phyloP scores from a whole-genome alignment of 306 rosid genomes.

The Castanea crenata region DNA sequence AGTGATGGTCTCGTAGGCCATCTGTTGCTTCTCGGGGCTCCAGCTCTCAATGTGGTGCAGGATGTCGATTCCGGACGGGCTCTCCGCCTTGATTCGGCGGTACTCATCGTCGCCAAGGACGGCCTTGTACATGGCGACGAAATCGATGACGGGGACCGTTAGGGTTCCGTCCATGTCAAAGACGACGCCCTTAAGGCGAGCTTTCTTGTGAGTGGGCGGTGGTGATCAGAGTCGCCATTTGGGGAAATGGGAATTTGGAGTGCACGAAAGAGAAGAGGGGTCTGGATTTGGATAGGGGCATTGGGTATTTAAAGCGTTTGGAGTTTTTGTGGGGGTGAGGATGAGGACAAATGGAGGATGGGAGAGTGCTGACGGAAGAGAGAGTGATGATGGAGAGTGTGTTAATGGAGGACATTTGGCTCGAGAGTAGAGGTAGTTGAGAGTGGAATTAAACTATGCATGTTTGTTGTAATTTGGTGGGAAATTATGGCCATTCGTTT shows the following conservation, averaged over 20 bases:
- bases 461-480: background rate
- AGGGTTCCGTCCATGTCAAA: slow-evolving; percentile 99
- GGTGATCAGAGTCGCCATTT: slow-evolving; percentile 39
- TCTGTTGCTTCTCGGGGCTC: slow-evolving; percentile 52
- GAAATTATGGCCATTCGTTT: too few species aligned
- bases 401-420: background rate
- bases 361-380: background rate
- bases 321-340: background rate
- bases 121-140: slow-evolving; percentile 72
- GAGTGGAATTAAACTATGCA: background rate
- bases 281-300: slow-evolving; percentile 6
- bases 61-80: slow-evolving; percentile 79
- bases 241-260: slow-evolving; percentile 17
- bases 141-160: slow-evolving; percentile 86
- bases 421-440: background rate
- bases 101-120: slow-evolving; percentile 84
- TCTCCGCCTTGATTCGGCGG: slow-evolving; percentile 40
- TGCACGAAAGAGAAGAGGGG: slow-evolving; percentile 14
- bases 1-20: slow-evolving; percentile 68
- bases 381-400: background rate
- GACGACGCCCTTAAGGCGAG: slow-evolving; percentile 80
- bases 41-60: slow-evolving; percentile 63
- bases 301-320: slow-evolving; percentile 4
- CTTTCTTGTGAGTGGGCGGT: slow-evolving; percentile 10
- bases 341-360: background rate